A percentile compares a stretch with the other conserved stretches of the same genome.
Conservation (phyloP, 2,329 filamentous ascomycete genomes). For the Coniochaeta ligniaria region DNA sequence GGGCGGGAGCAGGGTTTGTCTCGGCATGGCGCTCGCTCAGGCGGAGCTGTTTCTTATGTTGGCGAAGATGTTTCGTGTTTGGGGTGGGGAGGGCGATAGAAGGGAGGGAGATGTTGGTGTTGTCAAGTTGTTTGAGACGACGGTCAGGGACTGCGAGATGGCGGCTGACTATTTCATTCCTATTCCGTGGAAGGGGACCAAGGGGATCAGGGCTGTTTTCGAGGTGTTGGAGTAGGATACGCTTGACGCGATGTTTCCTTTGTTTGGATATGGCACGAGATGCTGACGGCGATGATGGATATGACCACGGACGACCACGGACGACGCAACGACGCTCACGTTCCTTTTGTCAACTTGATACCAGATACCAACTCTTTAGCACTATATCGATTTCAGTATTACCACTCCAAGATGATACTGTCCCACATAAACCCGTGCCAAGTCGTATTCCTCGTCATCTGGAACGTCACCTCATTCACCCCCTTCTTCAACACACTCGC, state of each 20-base stretch:
- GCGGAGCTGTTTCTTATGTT: constrained; percentile 8
- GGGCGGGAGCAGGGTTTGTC: neutral
- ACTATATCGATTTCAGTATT: neutral
- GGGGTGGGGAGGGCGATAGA: constrained; percentile 12
- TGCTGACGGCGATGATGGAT: neutral
- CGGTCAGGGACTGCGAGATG: constrained; percentile 25
- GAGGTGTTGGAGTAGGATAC: neutral
- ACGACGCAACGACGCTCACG: neutral
- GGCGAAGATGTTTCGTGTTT: constrained; percentile 6
- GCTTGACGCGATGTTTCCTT: neutral
- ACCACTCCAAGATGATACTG: constrained; percentile 19
- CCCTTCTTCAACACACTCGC: constrained; percentile 12
- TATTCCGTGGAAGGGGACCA: constrained; percentile 25
- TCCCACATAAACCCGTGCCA: constrained; percentile 22
- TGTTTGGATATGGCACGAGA: neutral
- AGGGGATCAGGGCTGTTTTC: constrained; percentile 11
- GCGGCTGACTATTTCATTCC: constrained; percentile 31
- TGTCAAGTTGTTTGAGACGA: constrained; percentile 26
- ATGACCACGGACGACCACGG: neutral
- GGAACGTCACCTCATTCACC: constrained; percentile 17
- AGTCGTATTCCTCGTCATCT: constrained; percentile 16
- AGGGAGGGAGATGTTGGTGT: constrained; percentile 24
- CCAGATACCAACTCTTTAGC: neutral
- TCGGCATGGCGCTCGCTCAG: constrained; percentile 7
- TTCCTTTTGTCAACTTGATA: neutral